These are phyloP conservation scores for Phaeosphaeriaceae sp. DNA, from an alignment of 2,329 filamentous ascomycete species.

Conservation along the genomic window DNA sequence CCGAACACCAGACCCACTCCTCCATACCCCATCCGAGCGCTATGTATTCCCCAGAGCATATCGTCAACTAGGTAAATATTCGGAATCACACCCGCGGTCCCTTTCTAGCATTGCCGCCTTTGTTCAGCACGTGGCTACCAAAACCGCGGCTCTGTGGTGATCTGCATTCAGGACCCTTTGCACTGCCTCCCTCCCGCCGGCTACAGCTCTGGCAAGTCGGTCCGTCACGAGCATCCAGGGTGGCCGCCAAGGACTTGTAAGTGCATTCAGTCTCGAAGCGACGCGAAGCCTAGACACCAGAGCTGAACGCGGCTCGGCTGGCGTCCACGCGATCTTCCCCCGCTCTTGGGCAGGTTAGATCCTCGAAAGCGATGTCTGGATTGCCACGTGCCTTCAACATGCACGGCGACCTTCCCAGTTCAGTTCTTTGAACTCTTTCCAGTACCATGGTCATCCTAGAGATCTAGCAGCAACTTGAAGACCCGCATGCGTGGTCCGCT, in stretches of 20 bases:
- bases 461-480: background rate
- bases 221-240: slow-evolving; percentile 19
- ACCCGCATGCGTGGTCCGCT: slow-evolving; percentile 6
- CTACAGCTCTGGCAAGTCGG: slow-evolving; percentile 24
- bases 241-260: slow-evolving; percentile 23
- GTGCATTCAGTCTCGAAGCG: slow-evolving; percentile 18
- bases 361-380: background rate
- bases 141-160: background rate
- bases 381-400: background rate
- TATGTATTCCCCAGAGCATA: background rate
- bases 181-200: slow-evolving; percentile 9
- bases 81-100: background rate
- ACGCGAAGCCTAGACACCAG: slow-evolving; percentile 11
- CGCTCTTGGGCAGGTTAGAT: background rate
- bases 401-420: background rate
- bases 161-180: background rate
- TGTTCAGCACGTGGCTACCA: background rate
- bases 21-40: background rate
- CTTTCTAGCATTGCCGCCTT: background rate
- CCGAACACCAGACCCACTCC: slow-evolving; percentile 7
- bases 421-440: background rate
- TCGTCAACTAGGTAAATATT: background rate
- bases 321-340: slow-evolving; percentile 2
- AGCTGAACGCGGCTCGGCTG: slow-evolving; percentile 11
- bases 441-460: background rate